These are phyloP conservation scores for Cryptococcus wingfieldii DNA, from an alignment of 1,284 basidiomycete genomes.

Conservation along the genomic window DNA sequence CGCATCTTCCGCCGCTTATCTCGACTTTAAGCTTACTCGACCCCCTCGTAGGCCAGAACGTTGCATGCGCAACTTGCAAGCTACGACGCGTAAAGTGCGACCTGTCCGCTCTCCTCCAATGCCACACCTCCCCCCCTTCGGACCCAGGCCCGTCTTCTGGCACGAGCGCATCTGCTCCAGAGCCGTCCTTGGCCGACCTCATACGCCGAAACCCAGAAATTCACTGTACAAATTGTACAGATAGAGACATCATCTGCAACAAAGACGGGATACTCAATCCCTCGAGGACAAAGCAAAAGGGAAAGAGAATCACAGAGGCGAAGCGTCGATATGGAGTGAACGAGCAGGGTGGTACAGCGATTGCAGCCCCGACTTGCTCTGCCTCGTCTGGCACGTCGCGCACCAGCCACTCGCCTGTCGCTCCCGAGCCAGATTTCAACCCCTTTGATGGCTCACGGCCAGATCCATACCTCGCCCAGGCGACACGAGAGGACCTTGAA, in stretches of 20 bases:
- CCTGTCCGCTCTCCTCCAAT: conserved; percentile 21
- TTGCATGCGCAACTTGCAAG: conserved; percentile 39
- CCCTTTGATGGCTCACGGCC: too few species aligned
- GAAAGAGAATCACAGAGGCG: conserved; percentile 38
- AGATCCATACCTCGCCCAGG: too few species aligned
- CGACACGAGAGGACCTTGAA: too few species aligned
- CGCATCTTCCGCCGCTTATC: neutral
- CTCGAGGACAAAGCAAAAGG: conserved; percentile 39
- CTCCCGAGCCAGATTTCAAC: too few species aligned
- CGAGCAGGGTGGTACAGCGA: too few species aligned
- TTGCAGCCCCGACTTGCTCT: too few species aligned
- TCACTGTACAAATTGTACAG: conserved; percentile 33
- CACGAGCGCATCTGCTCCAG: too few species aligned
- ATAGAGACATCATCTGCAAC: conserved; percentile 37
- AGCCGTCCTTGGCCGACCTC: conserved; percentile 17
- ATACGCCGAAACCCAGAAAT: conserved; percentile 31
- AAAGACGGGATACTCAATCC: conserved; percentile 38
- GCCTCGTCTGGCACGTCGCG: too few species aligned
- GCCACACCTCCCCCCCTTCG: conserved; percentile 9
- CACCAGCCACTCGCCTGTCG: too few species aligned
- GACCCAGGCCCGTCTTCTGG: neutral
- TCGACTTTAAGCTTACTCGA: too few species aligned
- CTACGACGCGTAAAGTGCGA: conserved; percentile 41
- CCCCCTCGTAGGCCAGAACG: conserved; percentile 30
- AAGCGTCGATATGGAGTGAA: conserved; percentile 25